Evolutionary conservation across 139 green algal genomes (phyloP).

Genomic region (Ulvella scutata): DNA sequence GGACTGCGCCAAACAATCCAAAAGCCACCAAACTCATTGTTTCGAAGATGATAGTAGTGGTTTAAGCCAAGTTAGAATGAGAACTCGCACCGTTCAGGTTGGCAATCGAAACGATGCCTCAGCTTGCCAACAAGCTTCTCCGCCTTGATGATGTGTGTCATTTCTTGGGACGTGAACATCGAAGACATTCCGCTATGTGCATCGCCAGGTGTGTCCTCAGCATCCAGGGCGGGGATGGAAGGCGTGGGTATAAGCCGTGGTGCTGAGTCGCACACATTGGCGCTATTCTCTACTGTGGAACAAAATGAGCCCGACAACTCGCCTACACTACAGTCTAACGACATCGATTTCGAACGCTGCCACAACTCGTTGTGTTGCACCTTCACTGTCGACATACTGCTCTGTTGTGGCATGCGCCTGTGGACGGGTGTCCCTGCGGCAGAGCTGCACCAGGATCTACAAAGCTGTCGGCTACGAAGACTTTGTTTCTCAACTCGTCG

Average conservation of each 20-base stretch:
- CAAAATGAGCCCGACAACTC: background rate
- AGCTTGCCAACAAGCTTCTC: background rate
- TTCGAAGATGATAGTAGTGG: no score
- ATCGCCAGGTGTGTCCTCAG: background rate
- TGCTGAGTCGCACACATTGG: background rate
- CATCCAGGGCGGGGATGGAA: background rate
- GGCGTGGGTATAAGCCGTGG: background rate
- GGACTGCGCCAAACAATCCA: no score
- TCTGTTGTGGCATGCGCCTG: no score
- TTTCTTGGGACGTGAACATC: background rate
- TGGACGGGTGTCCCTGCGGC: no score
- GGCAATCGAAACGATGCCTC: constrained; percentile 3
- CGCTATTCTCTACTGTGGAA: background rate
- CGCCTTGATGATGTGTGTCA: background rate
- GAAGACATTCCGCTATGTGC: background rate
- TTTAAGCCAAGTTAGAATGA: no score
- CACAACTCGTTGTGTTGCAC: no score
- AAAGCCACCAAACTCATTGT: no score
- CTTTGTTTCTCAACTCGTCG: no score
- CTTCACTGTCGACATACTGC: no score
- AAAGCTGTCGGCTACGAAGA: no score
- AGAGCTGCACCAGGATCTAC: no score
- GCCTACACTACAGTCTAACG: background rate
- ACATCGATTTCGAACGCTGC: background rate
- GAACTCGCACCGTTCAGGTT: background rate